Evolutionary conservation across 1,284 basidiomycete species (phyloP).

Genomic region (Coniophora puteana): DNA sequence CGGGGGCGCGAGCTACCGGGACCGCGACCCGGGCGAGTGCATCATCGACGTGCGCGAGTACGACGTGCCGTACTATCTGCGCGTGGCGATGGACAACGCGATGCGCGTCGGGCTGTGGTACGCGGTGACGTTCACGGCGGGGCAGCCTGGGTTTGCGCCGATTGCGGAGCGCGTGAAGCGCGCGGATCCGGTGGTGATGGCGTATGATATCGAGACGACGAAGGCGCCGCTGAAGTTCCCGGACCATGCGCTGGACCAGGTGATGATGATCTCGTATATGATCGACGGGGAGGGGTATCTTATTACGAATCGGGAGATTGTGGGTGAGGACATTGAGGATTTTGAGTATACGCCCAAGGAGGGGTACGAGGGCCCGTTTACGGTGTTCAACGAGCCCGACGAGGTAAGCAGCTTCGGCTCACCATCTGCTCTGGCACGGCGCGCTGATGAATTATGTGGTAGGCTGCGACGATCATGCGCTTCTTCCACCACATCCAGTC

Average conservation of each 20-base stretch:
- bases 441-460: conserved; percentile 1
- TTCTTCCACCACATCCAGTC: conserved; percentile 96
- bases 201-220: conserved; percentile 98
- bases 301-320: conserved; percentile 97
- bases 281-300: conserved; percentile 95
- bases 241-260: conserved; percentile 92
- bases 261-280: conserved; percentile 99
- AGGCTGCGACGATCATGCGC: conserved; percentile 76
- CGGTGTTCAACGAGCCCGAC: conserved; percentile 91
- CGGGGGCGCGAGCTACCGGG: conserved; percentile 43
- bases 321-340: conserved; percentile 96
- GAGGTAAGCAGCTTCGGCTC: conserved; percentile 54
- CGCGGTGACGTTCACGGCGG: conserved; percentile 78
- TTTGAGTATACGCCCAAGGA: conserved; percentile 99
- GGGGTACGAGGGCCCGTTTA: conserved; percentile 97
- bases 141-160: conserved; percentile 72
- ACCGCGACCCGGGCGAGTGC: conserved; percentile 83
- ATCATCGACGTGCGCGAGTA: conserved; percentile 96
- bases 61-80: conserved; percentile 97
- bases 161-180: conserved; percentile 91
- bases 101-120: conserved; percentile 99
- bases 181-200: conserved; percentile 99
- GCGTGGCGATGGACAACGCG: conserved; percentile 98
- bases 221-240: conserved; percentile 99
- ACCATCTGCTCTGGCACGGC: not conserved